These are phyloP conservation scores for Aspergillus clavatus DNA, from an alignment of 2,329 filamentous ascomycete species.

Conservation along the genomic window DNA sequence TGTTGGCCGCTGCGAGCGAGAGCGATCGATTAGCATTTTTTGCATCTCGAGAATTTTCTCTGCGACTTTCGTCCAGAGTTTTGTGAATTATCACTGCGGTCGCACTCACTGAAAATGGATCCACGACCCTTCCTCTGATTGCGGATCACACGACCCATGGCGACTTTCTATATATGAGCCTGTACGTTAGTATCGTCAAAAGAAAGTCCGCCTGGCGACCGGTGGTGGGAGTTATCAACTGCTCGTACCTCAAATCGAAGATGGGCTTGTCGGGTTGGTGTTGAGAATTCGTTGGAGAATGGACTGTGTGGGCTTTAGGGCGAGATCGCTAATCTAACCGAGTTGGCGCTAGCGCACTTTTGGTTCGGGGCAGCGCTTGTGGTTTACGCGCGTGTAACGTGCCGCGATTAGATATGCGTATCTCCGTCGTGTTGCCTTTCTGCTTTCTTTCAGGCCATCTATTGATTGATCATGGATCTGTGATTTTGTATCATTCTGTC, in stretches of 20 bases:
- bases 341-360: conserved; percentile 29
- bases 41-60: conserved; percentile 10
- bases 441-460: neutral
- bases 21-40: conserved; percentile 30
- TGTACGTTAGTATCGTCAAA: conserved; percentile 33
- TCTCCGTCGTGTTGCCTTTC: neutral
- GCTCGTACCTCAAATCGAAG: conserved; percentile 42
- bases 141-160: conserved; percentile 66
- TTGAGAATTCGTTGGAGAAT: conserved; percentile 38
- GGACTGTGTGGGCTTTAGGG: conserved; percentile 44
- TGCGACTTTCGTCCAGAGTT: conserved; percentile 7
- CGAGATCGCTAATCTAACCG: conserved; percentile 44
- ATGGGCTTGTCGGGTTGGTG: conserved; percentile 41
- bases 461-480: too few species aligned
- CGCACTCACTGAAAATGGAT: conserved; percentile 68
- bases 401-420: neutral
- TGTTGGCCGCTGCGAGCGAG: conserved; percentile 61
- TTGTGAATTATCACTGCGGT: conserved; percentile 28
- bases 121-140: conserved; percentile 75
- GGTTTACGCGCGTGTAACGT: conserved; percentile 6
- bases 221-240: conserved; percentile 25
- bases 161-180: conserved; percentile 38
- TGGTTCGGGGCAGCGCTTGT: too few species aligned
- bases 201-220: conserved; percentile 26
- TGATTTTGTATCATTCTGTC: too few species aligned